These are phyloP conservation scores for Stachybotrys elegans DNA, from an alignment of 2,329 filamentous ascomycete species.

Conservation along the genomic window DNA sequence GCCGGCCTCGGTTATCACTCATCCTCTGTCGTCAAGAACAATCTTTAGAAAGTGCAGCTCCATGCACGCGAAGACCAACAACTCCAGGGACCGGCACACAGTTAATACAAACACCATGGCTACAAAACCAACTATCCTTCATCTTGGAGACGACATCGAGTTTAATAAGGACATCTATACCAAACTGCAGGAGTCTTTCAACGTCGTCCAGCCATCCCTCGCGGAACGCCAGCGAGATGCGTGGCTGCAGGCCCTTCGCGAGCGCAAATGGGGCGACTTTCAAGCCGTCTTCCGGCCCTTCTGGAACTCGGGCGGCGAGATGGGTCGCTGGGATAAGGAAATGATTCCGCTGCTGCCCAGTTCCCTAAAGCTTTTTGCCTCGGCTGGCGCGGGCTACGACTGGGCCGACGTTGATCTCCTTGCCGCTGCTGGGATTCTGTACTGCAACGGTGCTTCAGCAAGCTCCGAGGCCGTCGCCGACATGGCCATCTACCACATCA, in stretches of 20 bases:
- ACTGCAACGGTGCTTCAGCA: conserved; percentile 58
- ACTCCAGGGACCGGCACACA: too few species aligned
- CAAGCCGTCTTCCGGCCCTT: conserved; percentile 49
- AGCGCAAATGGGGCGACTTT: conserved; percentile 37
- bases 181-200: conserved; percentile 21
- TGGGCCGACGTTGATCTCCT: conserved; percentile 49
- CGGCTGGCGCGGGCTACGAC: conserved; percentile 58
- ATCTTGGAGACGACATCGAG: conserved; percentile 25
- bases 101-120: too few species aligned
- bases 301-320: conserved; percentile 61
- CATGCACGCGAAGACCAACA: too few species aligned
- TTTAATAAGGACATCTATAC: conserved; percentile 24
- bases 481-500: conserved; percentile 53
- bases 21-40: too few species aligned
- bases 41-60: too few species aligned
- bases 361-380: conserved; percentile 52
- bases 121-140: conserved; percentile 23
- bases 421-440: conserved; percentile 38
- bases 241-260: conserved; percentile 30
- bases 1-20: too few species aligned
- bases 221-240: conserved; percentile 31
- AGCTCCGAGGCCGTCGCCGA: conserved; percentile 59
- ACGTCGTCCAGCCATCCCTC: conserved; percentile 26
- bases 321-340: conserved; percentile 58
- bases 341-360: conserved; percentile 48